phyloP scores from a whole-genome alignment of 345 rosid genomes.

The Melastoma malabathricum region DNA sequence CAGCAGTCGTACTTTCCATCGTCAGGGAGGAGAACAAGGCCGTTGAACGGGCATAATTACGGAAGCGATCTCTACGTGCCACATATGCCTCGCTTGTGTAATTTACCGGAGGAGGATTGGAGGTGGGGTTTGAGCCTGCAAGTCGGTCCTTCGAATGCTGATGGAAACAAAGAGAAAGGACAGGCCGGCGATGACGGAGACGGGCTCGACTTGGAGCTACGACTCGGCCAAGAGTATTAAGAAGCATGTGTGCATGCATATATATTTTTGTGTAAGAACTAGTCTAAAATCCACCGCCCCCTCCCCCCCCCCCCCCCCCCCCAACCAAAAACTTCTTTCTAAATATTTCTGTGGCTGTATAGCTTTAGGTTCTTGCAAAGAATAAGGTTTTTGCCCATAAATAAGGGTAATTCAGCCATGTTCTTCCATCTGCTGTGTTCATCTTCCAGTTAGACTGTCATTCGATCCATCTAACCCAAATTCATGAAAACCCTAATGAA shows the following conservation, averaged over 20 bases:
- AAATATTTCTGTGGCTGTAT: too few species aligned
- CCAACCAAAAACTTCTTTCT: too few species aligned
- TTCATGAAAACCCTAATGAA: too few species aligned
- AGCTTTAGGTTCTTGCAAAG: too few species aligned
- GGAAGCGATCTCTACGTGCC: background rate
- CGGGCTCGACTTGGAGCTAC: slow-evolving; percentile 83
- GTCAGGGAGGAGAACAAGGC: background rate
- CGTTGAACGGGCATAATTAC: background rate
- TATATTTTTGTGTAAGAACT: background rate
- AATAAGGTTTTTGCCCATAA: too few species aligned
- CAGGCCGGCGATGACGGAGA: slow-evolving; percentile 26
- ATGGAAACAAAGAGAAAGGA: slow-evolving; percentile 13
- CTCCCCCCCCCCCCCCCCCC: too few species aligned
- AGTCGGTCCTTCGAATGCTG: slow-evolving; percentile 28
- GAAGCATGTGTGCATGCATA: background rate
- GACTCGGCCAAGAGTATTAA: slow-evolving; percentile 47
- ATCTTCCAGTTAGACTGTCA: too few species aligned
- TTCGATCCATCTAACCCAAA: too few species aligned
- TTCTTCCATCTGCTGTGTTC: too few species aligned
- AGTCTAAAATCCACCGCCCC: too few species aligned
- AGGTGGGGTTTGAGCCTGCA: slow-evolving; percentile 34
- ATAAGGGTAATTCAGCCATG: too few species aligned
- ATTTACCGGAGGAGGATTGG: slow-evolving; percentile 14
- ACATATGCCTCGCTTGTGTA: slow-evolving; percentile 1
- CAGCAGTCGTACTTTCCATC: slow-evolving; percentile 1